phyloP scores from a whole-genome alignment of 2,329 filamentous ascomycete genomes.

The Coleophoma cylindrospora region DNA sequence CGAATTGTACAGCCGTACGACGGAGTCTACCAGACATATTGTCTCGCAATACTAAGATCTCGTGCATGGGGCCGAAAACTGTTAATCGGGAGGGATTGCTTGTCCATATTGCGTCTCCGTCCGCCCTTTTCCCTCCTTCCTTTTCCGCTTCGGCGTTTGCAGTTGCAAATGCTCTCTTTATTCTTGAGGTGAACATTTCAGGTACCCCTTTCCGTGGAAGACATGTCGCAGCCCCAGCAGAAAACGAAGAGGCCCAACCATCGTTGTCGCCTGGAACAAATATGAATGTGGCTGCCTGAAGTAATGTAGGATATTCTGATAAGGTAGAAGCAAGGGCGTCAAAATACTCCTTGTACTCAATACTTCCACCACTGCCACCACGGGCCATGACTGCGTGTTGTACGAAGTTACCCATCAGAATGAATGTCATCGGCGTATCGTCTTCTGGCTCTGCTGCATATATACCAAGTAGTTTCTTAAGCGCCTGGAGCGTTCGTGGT shows the following conservation, averaged over 20 bases:
- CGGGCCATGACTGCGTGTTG: constrained; percentile 59
- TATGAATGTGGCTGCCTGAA: constrained; percentile 77
- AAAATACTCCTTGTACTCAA: constrained; percentile 96
- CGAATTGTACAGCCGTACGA: constrained; percentile 69
- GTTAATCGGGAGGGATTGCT: constrained; percentile 79
- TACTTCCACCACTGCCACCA: constrained; percentile 71
- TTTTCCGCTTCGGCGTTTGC: constrained; percentile 67
- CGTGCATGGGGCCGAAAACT: constrained; percentile 82
- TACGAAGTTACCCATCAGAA: constrained; percentile 83
- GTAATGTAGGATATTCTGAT: constrained; percentile 75
- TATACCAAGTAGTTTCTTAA: constrained; percentile 70
- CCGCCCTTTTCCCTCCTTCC: constrained; percentile 40
- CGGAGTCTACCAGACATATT: constrained; percentile 77
- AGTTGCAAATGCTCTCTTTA: constrained; percentile 73
- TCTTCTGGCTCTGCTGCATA: constrained; percentile 65
- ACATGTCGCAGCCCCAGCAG: constrained; percentile 65
- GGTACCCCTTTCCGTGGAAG: constrained; percentile 71
- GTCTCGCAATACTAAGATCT: constrained; percentile 83
- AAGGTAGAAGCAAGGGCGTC: constrained; percentile 80
- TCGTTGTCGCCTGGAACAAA: constrained; percentile 97
- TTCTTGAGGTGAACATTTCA: constrained; percentile 82
- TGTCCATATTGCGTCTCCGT: constrained; percentile 79
- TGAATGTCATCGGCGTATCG: constrained; percentile 69
- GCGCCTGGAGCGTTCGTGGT: constrained; percentile 72
- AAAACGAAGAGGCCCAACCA: constrained; percentile 89